Evolutionary conservation across 257 asterid species (phyloP).

Genomic region (Verbena officinalis): DNA sequence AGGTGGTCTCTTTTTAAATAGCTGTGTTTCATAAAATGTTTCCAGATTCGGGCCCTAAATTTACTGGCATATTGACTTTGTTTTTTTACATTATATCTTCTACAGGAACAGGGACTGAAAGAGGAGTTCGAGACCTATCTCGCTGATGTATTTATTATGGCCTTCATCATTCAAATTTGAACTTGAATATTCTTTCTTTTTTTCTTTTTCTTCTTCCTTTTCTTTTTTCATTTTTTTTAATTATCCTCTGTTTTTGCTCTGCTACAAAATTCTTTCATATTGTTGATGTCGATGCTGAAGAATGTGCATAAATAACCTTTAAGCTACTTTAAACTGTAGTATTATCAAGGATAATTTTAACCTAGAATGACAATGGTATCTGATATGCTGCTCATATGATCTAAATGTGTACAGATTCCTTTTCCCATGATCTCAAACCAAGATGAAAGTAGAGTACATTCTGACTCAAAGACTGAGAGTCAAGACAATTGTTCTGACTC

Average conservation of each 20-base stretch:
- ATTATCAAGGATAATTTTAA: background rate
- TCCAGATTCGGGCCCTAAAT: background rate
- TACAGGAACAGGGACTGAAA: conserved; percentile 53
- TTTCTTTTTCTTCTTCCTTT: background rate
- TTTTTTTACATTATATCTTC: conserved; percentile 17
- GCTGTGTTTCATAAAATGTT: background rate
- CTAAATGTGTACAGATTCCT: conserved; percentile 8
- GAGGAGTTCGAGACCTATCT: conserved; percentile 49
- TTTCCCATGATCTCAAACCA: conserved; percentile 35
- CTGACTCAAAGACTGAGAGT: conserved; percentile 31
- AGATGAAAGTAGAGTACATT: conserved; percentile 30
- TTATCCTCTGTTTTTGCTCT: no score
- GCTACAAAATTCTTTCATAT: conserved; percentile 1
- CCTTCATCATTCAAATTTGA: conserved; percentile 23
- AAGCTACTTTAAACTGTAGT: background rate
- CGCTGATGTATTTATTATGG: conserved; percentile 37
- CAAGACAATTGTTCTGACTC: conserved; percentile 36
- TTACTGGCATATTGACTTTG: conserved; percentile 18
- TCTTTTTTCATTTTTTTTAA: no score
- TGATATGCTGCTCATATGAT: conserved; percentile 3
- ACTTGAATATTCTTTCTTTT: no score
- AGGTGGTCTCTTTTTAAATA: conserved; percentile 39
- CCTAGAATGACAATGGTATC: conserved; percentile 9
- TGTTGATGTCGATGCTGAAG: conserved; percentile 3
- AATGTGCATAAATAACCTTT: background rate